These are phyloP conservation scores for Phylloporus sp. DNA, from an alignment of 768 basidiomycete genomes.

Conservation along the genomic window DNA sequence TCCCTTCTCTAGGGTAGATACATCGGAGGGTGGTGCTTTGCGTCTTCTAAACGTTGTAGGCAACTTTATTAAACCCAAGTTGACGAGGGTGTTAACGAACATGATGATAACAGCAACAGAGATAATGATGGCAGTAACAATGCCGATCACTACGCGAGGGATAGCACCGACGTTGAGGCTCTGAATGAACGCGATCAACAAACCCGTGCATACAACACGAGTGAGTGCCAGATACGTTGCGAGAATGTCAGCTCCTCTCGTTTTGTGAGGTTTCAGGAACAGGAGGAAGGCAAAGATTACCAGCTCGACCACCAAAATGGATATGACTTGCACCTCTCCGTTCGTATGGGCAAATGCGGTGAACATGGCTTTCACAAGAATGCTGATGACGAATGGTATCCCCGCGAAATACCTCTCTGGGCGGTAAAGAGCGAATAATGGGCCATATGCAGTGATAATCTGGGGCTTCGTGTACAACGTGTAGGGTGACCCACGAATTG, in stretches of 20 bases:
- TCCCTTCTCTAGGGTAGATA: conserved; percentile 29
- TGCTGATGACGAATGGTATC: conserved; percentile 49
- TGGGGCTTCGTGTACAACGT: conserved; percentile 35
- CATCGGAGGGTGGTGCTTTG: conserved; percentile 8
- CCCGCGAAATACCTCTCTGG: conserved; percentile 66
- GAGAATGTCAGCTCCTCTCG: conserved; percentile 68
- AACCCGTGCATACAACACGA: conserved; percentile 63
- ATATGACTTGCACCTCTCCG: conserved; percentile 66
- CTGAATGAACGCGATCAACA: conserved; percentile 77
- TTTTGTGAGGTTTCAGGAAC: conserved; percentile 59
- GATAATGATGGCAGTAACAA: conserved; percentile 67
- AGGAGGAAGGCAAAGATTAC: conserved; percentile 52
- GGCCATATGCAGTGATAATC: conserved; percentile 43
- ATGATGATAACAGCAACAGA: conserved; percentile 67
- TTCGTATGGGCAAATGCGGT: conserved; percentile 60
- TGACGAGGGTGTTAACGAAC: conserved; percentile 61
- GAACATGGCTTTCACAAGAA: conserved; percentile 67
- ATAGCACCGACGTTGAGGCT: conserved; percentile 63
- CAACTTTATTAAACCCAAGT: conserved; percentile 37
- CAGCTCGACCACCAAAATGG: conserved; percentile 64
- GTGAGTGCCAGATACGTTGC: conserved; percentile 61
- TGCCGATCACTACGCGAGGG: conserved; percentile 76
- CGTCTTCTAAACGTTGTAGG: conserved; percentile 17
- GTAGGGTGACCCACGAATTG: conserved; percentile 37
- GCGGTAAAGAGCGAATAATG: conserved; percentile 68